A percentile compares a stretch with the other conserved stretches of the same genome.
These are phyloP conservation scores for Sarocladiaceae sp. DNA, from an alignment of 2,329 filamentous ascomycete genomes.

Conservation along the genomic window DNA sequence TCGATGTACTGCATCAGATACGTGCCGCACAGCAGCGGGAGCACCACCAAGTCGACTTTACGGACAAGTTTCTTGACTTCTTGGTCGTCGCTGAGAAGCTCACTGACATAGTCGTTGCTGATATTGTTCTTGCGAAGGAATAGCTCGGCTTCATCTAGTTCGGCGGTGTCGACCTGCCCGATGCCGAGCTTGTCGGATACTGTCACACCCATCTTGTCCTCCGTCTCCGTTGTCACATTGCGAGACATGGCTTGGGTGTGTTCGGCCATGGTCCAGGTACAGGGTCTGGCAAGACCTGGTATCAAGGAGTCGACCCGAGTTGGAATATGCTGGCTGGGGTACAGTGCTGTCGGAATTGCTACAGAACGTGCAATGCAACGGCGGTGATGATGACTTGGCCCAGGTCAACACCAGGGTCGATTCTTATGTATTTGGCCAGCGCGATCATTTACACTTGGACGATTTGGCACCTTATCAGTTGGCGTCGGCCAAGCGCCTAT, in stretches of 20 bases:
- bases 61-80: conserved; percentile 25
- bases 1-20: conserved; percentile 50
- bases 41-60: conserved; percentile 42
- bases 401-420: too few relatives aligned
- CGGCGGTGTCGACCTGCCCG: background rate
- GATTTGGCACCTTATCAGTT: too few relatives aligned
- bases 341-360: too few relatives aligned
- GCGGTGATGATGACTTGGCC: too few relatives aligned
- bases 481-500: too few relatives aligned
- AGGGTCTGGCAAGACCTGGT: too few relatives aligned
- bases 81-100: conserved; percentile 35
- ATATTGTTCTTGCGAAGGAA: conserved; percentile 44
- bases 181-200: background rate
- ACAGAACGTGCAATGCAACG: too few relatives aligned
- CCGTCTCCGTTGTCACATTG: background rate
- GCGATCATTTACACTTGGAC: too few relatives aligned
- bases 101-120: conserved; percentile 32
- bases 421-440: too few relatives aligned
- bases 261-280: background rate
- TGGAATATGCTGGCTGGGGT: background rate
- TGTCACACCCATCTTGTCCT: background rate
- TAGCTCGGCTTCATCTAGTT: conserved; percentile 36
- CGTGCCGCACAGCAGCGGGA: conserved; percentile 45
- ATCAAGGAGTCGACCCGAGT: too few relatives aligned
- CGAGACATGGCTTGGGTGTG: background rate